A percentile compares a stretch with the other conserved stretches of the same genome.
These are phyloP conservation scores for Ceratocystis eucalypticola DNA, from an alignment of 2,329 filamentous ascomycete genomes.

Conservation along the genomic window DNA sequence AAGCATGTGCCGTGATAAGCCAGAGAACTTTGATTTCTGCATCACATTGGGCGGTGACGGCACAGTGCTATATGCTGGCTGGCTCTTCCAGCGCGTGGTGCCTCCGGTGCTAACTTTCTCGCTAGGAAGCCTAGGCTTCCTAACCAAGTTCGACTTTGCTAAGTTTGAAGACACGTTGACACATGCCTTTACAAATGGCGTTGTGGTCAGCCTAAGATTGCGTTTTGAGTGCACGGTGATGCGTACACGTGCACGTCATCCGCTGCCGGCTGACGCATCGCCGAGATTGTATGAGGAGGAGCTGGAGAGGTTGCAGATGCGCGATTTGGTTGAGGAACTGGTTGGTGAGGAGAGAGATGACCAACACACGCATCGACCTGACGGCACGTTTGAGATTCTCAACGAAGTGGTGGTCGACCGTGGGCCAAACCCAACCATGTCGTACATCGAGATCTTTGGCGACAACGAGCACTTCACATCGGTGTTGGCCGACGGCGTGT, in stretches of 20 bases:
- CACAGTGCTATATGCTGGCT: constrained; percentile 92
- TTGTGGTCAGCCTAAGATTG: constrained; percentile 74
- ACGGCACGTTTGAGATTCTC: constrained; percentile 75
- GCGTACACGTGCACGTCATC: constrained; percentile 48
- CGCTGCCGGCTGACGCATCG: constrained; percentile 16
- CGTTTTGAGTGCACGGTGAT: constrained; percentile 91
- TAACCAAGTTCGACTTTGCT: constrained; percentile 92
- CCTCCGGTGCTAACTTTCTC: constrained; percentile 87
- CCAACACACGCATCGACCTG: constrained; percentile 70
- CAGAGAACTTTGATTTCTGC: constrained; percentile 86
- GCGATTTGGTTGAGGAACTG: constrained; percentile 78
- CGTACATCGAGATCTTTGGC: constrained; percentile 78
- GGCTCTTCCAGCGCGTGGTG: constrained; percentile 91
- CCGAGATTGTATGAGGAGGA: constrained; percentile 26
- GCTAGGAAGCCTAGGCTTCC: constrained; percentile 79
- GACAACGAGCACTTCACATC: constrained; percentile 94
- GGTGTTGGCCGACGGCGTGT: constrained; percentile 82
- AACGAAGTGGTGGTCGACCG: constrained; percentile 96
- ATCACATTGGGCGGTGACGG: constrained; percentile 88
- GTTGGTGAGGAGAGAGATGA: constrained; percentile 77
- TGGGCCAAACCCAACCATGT: constrained; percentile 90
- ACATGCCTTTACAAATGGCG: constrained; percentile 63
- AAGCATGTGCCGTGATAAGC: constrained; percentile 59
- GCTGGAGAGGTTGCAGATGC: constrained; percentile 29
- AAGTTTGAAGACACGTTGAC: constrained; percentile 56